Evolutionary conservation across 2,329 filamentous ascomycete genomes (phyloP), one percentile per base, ranked within the genome.

Genomic region (Corinectria fuckeliana): DNA sequence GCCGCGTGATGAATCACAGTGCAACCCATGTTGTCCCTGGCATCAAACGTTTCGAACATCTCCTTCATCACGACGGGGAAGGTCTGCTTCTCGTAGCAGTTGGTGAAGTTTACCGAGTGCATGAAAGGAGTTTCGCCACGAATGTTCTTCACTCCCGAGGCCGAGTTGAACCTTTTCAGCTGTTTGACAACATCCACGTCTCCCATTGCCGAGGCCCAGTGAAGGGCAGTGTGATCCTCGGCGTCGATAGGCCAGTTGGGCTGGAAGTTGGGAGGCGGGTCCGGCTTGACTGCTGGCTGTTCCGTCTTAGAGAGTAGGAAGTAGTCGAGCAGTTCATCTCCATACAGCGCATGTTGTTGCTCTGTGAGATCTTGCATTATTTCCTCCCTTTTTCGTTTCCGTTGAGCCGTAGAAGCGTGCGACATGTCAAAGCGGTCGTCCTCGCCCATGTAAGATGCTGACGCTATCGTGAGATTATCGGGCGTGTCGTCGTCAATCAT

Each of bases 181-280:
- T 96, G 91, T 74, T 90, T 92, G 62, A 97, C 92, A 14, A 98
- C 91, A 48, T 94, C 91, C 26, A 97, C 82, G 67, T 98, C 95
- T 58, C 95, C 95, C 94, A 99, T 99, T 21, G 95, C 92, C 52
- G 92, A 93, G 16, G 93, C 95, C 95, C 95, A 99, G 74, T 99
- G 95, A 66, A 99, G 85, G 5, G 94, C 93, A 2, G 93, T 96
- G 72, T 98, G 93, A 9, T 90, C 89, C 69, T 96, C 93, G 41
- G 93, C 91, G 74, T 99, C 95, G 63, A 99, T 97, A n/a, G 89
- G 84, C 75, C 92, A 91, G 76, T 99, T 91, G 5, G 96, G 88
- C 71, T 96, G 89, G 70, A 97, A 96, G 73, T 92, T 90, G 30
- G 88, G 81, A 0, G 95, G 95, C 3, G 94, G 93, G 61, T 92